A percentile compares a stretch with the other conserved stretches of the same genome.
Evolutionary conservation across 2,329 filamentous ascomycete genomes (phyloP).

Genomic region (Cryphonectria nitschkei): DNA sequence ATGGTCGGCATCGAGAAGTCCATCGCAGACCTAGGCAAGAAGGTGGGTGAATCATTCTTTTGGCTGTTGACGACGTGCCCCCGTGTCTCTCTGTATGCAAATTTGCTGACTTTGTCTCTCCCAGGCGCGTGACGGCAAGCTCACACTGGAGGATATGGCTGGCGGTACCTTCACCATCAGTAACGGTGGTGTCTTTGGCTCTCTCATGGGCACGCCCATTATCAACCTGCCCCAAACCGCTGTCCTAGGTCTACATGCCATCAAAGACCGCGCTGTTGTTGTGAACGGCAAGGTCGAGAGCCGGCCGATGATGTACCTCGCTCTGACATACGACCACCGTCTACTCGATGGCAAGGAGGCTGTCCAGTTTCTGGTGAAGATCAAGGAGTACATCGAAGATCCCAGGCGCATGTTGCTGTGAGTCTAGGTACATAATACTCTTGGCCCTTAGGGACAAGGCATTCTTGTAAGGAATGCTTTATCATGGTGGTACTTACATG

Average conservation of each 20-base stretch:
- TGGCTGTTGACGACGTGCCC: background rate
- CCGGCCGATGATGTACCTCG: slow-evolving; percentile 99
- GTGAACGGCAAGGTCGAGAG: slow-evolving; percentile 95
- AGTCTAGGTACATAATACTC: background rate
- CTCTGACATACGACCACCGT: slow-evolving; percentile 96
- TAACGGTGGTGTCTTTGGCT: slow-evolving; percentile 96
- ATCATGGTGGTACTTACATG: slow-evolving; percentile 5
- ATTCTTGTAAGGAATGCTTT: background rate
- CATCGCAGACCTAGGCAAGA: slow-evolving; percentile 94
- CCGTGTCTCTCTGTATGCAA: background rate
- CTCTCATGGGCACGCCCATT: slow-evolving; percentile 95
- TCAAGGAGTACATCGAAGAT: slow-evolving; percentile 98
- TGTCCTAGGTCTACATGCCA: slow-evolving; percentile 90
- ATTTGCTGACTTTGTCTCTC: slow-evolving; percentile 29
- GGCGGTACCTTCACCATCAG: slow-evolving; percentile 98
- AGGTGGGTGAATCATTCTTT: slow-evolving; percentile 58
- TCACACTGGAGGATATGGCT: slow-evolving; percentile 99
- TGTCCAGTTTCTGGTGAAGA: slow-evolving; percentile 92
- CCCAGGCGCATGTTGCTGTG: slow-evolving; percentile 85
- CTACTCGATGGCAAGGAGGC: slow-evolving; percentile 94
- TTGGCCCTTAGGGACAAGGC: slow-evolving; percentile 1
- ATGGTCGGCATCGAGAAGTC: slow-evolving; percentile 87
- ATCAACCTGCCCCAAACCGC: slow-evolving; percentile 96
- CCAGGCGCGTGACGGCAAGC: slow-evolving; percentile 89
- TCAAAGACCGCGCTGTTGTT: slow-evolving; percentile 90